Percentiles rank a stretch among this genome's conserved stretches.
These are phyloP conservation scores for Phlegmacium glaucopus DNA, from an alignment of 768 basidiomycete species.

Conservation along the genomic window DNA sequence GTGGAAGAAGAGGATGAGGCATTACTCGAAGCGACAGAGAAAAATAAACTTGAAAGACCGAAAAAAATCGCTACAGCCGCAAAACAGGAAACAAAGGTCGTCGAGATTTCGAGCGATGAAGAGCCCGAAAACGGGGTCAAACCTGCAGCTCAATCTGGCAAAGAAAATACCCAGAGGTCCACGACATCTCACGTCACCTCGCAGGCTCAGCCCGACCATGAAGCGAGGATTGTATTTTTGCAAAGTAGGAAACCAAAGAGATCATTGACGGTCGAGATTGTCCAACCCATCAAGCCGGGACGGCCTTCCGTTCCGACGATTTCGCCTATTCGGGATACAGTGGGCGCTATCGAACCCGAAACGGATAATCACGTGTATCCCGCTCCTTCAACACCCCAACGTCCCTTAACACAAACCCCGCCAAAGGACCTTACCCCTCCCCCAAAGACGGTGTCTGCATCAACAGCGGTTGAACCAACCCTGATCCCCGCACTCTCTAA, in stretches of 20 bases:
- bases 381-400: slow-evolving; percentile 7
- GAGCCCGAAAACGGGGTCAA: slow-evolving; percentile 21
- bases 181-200: neutral
- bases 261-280: neutral
- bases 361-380: neutral
- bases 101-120: slow-evolving; percentile 41
- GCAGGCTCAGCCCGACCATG: neutral
- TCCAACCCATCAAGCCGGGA: neutral
- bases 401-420: slow-evolving; percentile 1
- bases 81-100: slow-evolving; percentile 29
- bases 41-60: slow-evolving; percentile 11
- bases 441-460: neutral
- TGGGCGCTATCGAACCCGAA: neutral
- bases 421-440: neutral
- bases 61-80: slow-evolving; percentile 2
- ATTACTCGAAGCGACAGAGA: slow-evolving; percentile 8
- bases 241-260: neutral
- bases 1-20: neutral
- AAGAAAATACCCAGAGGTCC: slow-evolving; percentile 4
- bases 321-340: neutral
- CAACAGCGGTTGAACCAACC: slow-evolving; percentile 9
- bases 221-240: neutral
- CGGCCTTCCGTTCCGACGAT: neutral
- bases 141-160: neutral
- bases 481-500: slow-evolving; percentile 41